A percentile compares a stretch with the other conserved stretches of the same genome.
phyloP scores from a whole-genome alignment of 768 basidiomycete species.

The Boletus rubropictus region DNA sequence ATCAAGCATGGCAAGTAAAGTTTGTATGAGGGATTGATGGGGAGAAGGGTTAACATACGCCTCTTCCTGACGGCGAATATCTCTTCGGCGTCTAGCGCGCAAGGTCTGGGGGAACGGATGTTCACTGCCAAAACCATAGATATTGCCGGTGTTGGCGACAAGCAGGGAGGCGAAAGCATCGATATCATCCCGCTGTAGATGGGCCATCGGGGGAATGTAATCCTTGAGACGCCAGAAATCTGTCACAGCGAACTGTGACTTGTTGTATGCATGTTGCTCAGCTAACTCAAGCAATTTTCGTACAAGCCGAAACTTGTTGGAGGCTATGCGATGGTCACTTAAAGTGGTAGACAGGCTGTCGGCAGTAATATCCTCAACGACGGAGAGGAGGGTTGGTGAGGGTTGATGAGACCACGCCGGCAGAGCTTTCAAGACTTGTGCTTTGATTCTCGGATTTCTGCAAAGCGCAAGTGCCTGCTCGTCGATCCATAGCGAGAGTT shows the following conservation, averaged over 20 bases:
- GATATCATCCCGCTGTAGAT: constrained; percentile 62
- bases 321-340: constrained; percentile 51
- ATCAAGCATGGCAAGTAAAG: constrained; percentile 56
- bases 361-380: constrained; percentile 42
- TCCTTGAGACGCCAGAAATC: constrained; percentile 86
- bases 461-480: constrained; percentile 41
- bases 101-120: constrained; percentile 40
- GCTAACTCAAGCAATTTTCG: constrained; percentile 54
- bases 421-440: constrained; percentile 50
- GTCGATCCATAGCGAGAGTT: constrained; percentile 63
- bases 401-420: constrained; percentile 74
- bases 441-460: constrained; percentile 32
- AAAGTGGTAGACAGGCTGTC: constrained; percentile 50
- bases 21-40: constrained; percentile 46
- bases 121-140: constrained; percentile 56
- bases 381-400: constrained; percentile 38
- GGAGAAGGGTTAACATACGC: constrained; percentile 27
- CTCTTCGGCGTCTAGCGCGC: constrained; percentile 32
- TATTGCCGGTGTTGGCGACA: constrained; percentile 49
- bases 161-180: constrained; percentile 69
- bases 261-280: constrained; percentile 32
- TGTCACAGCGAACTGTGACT: constrained; percentile 44
- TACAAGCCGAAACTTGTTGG: constrained; percentile 75
- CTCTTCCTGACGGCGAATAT: constrained; percentile 11
- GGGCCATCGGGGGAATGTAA: constrained; percentile 52